Base-by-base conservation (phyloP, 1,139 yeast genomes). In the Yamadazyma songkhlaensis region DNA sequence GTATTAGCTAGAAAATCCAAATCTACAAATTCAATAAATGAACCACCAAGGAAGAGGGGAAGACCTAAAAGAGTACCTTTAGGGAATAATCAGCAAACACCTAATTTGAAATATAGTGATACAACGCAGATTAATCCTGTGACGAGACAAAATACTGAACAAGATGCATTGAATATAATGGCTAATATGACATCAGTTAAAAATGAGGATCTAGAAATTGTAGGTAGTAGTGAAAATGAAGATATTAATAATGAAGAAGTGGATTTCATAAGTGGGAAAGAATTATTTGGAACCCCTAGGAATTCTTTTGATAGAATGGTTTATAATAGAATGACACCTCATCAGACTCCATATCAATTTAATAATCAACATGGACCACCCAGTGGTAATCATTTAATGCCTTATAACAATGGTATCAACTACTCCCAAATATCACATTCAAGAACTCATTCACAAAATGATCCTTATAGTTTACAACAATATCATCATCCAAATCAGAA, bases 31-130 rank as follows among this genome's bases (percentile, higher is more conserved):
- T 47, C 57, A 4, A 17, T 41, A 38, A 34, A 43, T n/a, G 67
- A 60, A 34, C 66, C 67, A 7, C 68, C 73, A 6, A 62, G 58
- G 41, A 73, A 70, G 45, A 54, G 79, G 43, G 79, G 78, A 8
- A 53, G 79, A 36, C 78, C 80, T 3, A 71, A 64, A 51, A 53
- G 79, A 41, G 61, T 59, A 6, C 50, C 61, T 25, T 29, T 39
- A 23, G 7, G 46, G 66, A 15, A 60, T 36, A 51, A 60, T 35
- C 38, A 36, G 13, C 27, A 29, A n/a, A 25, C 30, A n/a, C 43
- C 43, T 11, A 27, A 22, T 14, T 37, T 40, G 24, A 34, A 39
- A 23, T 30, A 41, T 23, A 37, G 35, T 17, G 62, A 64, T 34
- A 67, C 74, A 2, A 57, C 63, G 3, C 64, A 62, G 9, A 47